These are phyloP conservation scores for Metarhizium album DNA, from an alignment of 2,329 filamentous ascomycete species.

Conservation along the genomic window DNA sequence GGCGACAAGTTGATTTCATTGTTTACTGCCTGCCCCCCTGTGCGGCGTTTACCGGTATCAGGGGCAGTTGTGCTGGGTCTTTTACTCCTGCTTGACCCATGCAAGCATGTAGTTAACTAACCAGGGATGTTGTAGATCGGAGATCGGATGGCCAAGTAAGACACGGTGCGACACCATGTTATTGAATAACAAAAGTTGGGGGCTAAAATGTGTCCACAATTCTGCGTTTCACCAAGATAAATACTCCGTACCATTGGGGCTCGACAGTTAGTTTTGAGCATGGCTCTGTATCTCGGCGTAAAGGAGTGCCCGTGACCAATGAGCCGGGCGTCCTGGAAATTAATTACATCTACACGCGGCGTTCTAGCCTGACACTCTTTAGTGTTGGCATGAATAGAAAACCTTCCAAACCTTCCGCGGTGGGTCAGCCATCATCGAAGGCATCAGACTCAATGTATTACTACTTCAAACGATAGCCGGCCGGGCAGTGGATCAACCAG, in stretches of 20 bases:
- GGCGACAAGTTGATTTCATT: no score
- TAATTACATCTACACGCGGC: background rate
- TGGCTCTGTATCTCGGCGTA: background rate
- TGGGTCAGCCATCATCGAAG: background rate
- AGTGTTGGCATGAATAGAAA: background rate
- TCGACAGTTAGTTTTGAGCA: no score
- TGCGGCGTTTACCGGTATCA: no score
- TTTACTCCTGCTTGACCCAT: background rate
- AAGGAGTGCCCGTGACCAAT: background rate
- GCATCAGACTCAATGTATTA: background rate
- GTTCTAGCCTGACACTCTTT: background rate
- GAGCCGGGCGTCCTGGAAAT: background rate
- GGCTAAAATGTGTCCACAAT: background rate
- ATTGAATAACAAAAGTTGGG: background rate
- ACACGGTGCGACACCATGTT: background rate
- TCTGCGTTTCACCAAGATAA: background rate
- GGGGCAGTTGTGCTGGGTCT: no score
- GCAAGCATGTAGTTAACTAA: background rate
- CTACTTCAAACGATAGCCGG: background rate
- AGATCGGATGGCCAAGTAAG: conserved; percentile 2
- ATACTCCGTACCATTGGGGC: background rate
- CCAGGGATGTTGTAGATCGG: conserved; percentile 1
- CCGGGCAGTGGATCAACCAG: background rate
- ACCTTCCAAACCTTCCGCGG: background rate
- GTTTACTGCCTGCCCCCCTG: no score